Conservation (phyloP, 345 rosid genomes). For the Pugionium cornutum region DNA sequence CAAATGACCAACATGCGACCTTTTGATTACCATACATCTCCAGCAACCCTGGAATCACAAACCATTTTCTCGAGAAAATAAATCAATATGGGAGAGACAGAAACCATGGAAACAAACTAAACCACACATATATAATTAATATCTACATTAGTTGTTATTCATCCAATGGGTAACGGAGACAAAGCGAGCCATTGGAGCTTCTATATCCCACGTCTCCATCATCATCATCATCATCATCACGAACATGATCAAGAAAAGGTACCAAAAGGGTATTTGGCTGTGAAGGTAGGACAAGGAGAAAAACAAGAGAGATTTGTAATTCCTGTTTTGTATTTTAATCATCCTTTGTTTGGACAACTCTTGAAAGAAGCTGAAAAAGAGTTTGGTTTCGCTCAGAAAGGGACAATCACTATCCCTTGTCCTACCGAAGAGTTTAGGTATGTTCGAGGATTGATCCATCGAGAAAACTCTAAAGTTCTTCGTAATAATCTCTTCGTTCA, state of each 20-base stretch:
- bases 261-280: slow-evolving; percentile 64
- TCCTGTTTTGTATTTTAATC: slow-evolving; percentile 59
- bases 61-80: slow-evolving; percentile 14
- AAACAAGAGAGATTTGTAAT: slow-evolving; percentile 60
- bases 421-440: slow-evolving; percentile 58
- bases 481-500: slow-evolving; percentile 25
- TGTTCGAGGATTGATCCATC: slow-evolving; percentile 56
- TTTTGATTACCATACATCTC: slow-evolving; percentile 23
- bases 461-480: slow-evolving; percentile 47
- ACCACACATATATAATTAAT: neutral
- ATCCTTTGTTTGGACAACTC: slow-evolving; percentile 58
- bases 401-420: slow-evolving; percentile 63
- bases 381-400: slow-evolving; percentile 64
- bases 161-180: slow-evolving; percentile 33
- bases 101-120: slow-evolving; percentile 39
- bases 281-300: slow-evolving; percentile 55
- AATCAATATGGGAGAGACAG: slow-evolving; percentile 39
- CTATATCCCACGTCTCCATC: slow-evolving; percentile 32
- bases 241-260: slow-evolving; percentile 36
- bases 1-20: slow-evolving; percentile 31
- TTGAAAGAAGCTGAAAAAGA: slow-evolving; percentile 61
- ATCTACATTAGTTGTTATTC: neutral
- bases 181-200: slow-evolving; percentile 38
- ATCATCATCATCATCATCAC: slow-evolving; percentile 23
- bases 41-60: slow-evolving; percentile 15